Evolutionary conservation across 805 yeast species (phyloP).

Genomic region (Scheffersomyces amazonensis): DNA sequence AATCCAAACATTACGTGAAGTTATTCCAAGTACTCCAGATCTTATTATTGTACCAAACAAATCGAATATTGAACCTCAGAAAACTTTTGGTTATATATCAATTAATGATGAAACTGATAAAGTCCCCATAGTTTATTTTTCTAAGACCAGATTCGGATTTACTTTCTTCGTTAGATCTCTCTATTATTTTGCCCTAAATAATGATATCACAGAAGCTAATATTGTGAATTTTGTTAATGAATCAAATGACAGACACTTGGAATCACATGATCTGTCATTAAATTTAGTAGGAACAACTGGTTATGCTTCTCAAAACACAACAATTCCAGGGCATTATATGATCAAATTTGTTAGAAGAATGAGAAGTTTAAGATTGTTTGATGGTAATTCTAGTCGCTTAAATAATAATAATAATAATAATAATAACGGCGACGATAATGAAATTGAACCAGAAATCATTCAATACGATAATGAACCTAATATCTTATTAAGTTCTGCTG

Average conservation of each 20-base stretch:
- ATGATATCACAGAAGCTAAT: neutral
- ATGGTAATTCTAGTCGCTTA: slow-evolving; percentile 5
- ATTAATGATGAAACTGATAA: slow-evolving; percentile 1
- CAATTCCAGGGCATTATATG: slow-evolving; percentile 5
- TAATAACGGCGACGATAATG: no score
- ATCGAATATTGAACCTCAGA: slow-evolving; percentile 1
- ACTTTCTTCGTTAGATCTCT: slow-evolving; percentile 15
- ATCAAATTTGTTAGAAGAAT: slow-evolving; percentile 7
- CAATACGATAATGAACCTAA: neutral
- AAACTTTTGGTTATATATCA: slow-evolving; percentile 10
- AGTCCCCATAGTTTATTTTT: slow-evolving; percentile 9
- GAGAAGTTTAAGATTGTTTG: slow-evolving; percentile 8
- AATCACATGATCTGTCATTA: neutral
- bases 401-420: no score
- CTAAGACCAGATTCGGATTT: slow-evolving; percentile 14
- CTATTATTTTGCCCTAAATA: slow-evolving; percentile 9
- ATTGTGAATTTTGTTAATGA: neutral
- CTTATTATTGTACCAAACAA: slow-evolving; percentile 11
- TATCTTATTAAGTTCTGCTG: neutral
- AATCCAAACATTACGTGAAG: slow-evolving; percentile 2
- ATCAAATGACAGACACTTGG: neutral
- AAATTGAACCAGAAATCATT: no score
- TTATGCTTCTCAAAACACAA: neutral
- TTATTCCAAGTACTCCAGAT: slow-evolving; percentile 13
- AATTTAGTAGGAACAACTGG: neutral